Base-by-base conservation (phyloP, 768 basidiomycete genomes). In the Auriscalpium orientale region DNA sequence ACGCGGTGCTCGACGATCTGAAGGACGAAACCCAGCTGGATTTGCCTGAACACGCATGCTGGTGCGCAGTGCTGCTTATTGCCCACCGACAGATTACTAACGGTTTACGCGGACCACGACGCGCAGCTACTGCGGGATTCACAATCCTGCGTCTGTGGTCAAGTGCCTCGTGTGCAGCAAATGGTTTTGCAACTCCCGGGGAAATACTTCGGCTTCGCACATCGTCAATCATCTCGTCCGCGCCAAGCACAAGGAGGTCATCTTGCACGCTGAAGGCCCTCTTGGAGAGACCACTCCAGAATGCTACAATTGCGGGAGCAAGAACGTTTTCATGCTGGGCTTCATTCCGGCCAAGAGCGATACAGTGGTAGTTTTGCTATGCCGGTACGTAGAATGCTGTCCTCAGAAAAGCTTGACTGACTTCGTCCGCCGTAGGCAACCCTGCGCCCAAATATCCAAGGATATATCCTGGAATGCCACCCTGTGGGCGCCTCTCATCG, bases 301-400 rank as follows among this genome's bases (percentile, higher is more conserved):
- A 74, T 99, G 97, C 70, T 99, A 99, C 77, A 95, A 94, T 66
- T 99, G 97, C 67, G 97, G 97, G 15, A 95, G 91, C 76, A 98
- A 97, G 74, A 99, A 99, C 66, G 97, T 98, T 12, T 99, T 99
- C 67, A 94, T 98, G 90, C 82, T 99, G 16, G 97, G 97, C 4
- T 99, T 99, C 66, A 99, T 99, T 65, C 97, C 97, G 3, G 97
- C 97, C 18, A 99, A 99, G 75, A 92, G 91, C 66, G 97, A 99
- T 66, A 98, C 97, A 5, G 97, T 99, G 40, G 97, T 99, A 37
- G 95, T 99, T 36, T 77, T 99, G 16, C 79, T 99, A 16, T 99
- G 95, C 68, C 88, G 95, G 94, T 95, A 65, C 59, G 89, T 77
- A 18, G 13, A 51, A 45, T 33, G n/a, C 20, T 49, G 1, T 15